Percentiles rank a stretch among this genome's conserved stretches.
Conservation (phyloP, 345 rosid species). For the Punica granatum region DNA sequence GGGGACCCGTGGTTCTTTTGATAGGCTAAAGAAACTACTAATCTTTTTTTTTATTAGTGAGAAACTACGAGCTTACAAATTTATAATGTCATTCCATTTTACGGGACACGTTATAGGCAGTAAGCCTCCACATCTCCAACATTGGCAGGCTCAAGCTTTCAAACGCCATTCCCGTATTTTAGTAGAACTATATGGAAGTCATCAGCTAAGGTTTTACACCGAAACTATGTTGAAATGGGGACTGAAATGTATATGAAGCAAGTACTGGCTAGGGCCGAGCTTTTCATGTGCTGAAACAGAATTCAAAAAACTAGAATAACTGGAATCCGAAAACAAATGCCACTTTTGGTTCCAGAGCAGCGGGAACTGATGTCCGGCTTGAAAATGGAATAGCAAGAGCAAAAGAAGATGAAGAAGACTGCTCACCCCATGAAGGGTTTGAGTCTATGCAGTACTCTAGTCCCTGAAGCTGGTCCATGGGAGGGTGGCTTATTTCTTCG, state of each 20-base stretch:
- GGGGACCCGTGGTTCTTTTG: background rate
- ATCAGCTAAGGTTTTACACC: background rate
- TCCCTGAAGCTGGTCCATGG: constrained; percentile 99
- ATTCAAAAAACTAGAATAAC: background rate
- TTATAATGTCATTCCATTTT: background rate
- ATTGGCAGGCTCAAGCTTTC: background rate
- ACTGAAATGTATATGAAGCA: background rate
- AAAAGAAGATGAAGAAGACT: background rate
- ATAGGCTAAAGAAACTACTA: no score
- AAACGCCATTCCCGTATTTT: background rate
- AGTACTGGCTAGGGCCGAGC: background rate
- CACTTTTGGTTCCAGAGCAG: background rate
- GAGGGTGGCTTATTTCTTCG: constrained; percentile 82
- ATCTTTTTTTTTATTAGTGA: no score
- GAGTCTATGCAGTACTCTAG: constrained; percentile 98
- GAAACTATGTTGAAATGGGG: background rate
- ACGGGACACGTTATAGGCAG: background rate
- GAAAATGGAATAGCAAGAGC: background rate
- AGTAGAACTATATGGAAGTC: background rate
- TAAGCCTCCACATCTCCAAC: background rate
- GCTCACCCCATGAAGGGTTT: constrained; percentile 93
- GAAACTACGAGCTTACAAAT: no score
- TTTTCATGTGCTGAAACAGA: background rate
- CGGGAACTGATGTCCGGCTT: background rate
- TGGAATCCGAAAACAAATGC: background rate